Conservation (phyloP, 768 basidiomycete genomes). For the Porpolomopsis calyptriformis region DNA sequence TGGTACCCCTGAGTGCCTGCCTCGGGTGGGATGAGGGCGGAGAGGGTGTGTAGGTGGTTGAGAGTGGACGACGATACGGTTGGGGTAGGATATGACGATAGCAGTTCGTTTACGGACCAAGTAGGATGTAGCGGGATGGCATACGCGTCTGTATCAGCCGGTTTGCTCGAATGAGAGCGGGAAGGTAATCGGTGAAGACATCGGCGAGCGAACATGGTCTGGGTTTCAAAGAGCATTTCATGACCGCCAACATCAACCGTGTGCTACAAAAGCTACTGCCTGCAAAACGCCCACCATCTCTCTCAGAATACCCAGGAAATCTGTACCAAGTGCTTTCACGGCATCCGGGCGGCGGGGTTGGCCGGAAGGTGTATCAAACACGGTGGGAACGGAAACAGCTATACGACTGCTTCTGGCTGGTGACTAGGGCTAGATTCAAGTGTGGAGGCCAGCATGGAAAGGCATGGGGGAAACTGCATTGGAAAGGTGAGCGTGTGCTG, state of each 20-base stretch:
- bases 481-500: conserved; percentile 50
- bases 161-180: not conserved
- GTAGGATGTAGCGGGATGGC: conserved; percentile 59
- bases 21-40: conserved; percentile 60
- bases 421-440: conserved; percentile 66
- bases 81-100: conserved; percentile 70
- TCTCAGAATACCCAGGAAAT: conserved; percentile 46
- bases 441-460: conserved; percentile 66
- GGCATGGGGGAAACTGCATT: conserved; percentile 72
- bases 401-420: conserved; percentile 57
- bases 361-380: conserved; percentile 57
- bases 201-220: conserved; percentile 15
- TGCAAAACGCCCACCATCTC: conserved; percentile 45
- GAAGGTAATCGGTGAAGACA: conserved; percentile 13
- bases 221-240: too few relatives aligned
- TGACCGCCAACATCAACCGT: too few relatives aligned
- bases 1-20: conserved; percentile 44
- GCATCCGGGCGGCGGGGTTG: conserved; percentile 55
- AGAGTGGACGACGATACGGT: conserved; percentile 47
- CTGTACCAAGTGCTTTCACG: conserved; percentile 67
- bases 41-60: conserved; percentile 55
- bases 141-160: conserved; percentile 19
- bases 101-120: conserved; percentile 71
- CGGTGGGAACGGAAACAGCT: conserved; percentile 68
- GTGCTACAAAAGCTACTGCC: conserved; percentile 52